Percentiles rank a stretch among this genome's conserved stretches.
Conservation (phyloP, 1,284 basidiomycete species). For the Ceratobasidium sp. region DNA sequence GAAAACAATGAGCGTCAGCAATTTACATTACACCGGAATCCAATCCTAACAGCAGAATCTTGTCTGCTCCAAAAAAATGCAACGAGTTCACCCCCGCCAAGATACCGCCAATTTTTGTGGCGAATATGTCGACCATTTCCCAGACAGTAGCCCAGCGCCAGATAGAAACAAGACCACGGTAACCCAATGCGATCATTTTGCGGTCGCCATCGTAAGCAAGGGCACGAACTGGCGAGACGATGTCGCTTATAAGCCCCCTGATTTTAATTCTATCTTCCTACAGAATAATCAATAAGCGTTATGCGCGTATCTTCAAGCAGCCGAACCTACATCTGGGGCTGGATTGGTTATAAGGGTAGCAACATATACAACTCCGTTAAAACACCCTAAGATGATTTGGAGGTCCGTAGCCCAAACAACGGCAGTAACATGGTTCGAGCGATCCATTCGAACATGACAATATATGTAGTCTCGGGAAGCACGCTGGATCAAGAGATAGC, state of each 20-base stretch:
- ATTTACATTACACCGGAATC: not conserved
- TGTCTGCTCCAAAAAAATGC: not conserved
- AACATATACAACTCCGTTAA: not conserved
- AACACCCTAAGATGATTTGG: not conserved
- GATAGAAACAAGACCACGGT: not conserved
- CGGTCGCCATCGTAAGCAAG: not conserved
- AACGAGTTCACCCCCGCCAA: not conserved
- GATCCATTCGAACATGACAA: not conserved
- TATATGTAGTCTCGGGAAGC: not conserved
- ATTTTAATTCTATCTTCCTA: not conserved
- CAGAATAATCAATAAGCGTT: not conserved
- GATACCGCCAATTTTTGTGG: not conserved
- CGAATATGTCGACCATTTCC: slow-evolving; percentile 1
- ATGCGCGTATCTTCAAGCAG: not conserved
- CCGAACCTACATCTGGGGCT: not conserved
- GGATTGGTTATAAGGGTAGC: not conserved
- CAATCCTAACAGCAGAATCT: not conserved
- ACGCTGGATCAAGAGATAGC: not conserved
- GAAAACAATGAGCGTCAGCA: not conserved
- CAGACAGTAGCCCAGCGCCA: not conserved
- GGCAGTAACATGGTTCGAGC: not conserved
- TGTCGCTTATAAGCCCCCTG: not conserved
- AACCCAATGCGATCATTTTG: not conserved
- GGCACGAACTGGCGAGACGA: not conserved
- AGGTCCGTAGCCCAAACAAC: not conserved